phyloP scores from a whole-genome alignment of 805 yeast species.

The Cyberlindnera subsufficiens region DNA sequence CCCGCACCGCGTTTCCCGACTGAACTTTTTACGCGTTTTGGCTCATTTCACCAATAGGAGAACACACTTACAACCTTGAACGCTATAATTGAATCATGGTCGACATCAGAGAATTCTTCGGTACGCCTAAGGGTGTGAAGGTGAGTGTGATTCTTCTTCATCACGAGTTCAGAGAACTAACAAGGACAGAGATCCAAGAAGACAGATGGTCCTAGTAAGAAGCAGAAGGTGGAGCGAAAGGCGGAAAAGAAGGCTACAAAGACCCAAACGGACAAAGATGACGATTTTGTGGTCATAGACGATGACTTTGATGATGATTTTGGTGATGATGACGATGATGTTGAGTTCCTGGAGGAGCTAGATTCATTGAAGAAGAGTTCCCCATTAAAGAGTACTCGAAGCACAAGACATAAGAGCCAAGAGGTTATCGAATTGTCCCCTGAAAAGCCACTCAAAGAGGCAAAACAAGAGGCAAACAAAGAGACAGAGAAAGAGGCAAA shows the following conservation, averaged over 20 bases:
- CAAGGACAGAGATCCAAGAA: too few relatives aligned
- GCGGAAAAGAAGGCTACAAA: too few relatives aligned
- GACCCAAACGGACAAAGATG: not conserved
- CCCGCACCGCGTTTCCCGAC: slow-evolving; percentile 19
- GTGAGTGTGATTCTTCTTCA: not conserved
- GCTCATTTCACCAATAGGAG: slow-evolving; percentile 7
- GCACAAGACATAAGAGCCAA: not conserved
- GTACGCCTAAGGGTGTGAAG: slow-evolving; percentile 7
- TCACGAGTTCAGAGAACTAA: too few relatives aligned
- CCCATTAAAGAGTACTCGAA: slow-evolving; percentile 3
- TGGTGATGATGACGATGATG: slow-evolving; percentile 18
- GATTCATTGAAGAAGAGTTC: not conserved
- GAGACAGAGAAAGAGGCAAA: too few relatives aligned
- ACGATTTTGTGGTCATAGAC: slow-evolving; percentile 13
- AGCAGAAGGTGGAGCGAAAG: too few relatives aligned
- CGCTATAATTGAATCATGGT: slow-evolving; percentile 23
- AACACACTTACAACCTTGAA: not conserved
- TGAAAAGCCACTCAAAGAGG: too few relatives aligned
- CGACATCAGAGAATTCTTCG: slow-evolving; percentile 35
- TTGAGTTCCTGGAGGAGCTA: slow-evolving; percentile 8
- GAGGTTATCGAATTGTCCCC: not conserved
- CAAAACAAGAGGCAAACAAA: not conserved
- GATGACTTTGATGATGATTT: slow-evolving; percentile 10
- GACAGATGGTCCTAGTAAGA: too few relatives aligned
- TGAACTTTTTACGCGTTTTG: slow-evolving; percentile 39